Conservation (phyloP, 768 basidiomycete species). For the Suillus sp. region DNA sequence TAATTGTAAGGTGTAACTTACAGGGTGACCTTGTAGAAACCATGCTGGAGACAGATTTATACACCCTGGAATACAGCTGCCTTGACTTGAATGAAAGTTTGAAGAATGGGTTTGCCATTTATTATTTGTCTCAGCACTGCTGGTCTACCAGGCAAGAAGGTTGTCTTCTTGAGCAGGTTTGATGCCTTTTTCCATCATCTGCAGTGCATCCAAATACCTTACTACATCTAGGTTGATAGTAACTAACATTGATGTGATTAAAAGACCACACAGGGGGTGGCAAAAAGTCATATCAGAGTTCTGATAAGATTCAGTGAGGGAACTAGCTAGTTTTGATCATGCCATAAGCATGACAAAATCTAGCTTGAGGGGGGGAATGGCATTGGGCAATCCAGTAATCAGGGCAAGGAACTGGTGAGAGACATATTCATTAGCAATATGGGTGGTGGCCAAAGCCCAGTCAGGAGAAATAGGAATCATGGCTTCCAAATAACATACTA, state of each 20-base stretch:
- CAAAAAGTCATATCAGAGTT: background rate
- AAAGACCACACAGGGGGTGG: too few relatives aligned
- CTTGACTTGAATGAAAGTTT: too few relatives aligned
- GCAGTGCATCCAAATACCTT: background rate
- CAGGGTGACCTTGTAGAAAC: background rate
- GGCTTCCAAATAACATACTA: too few relatives aligned
- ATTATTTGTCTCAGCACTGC: background rate
- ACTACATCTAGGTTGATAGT: background rate
- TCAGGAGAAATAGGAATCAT: background rate
- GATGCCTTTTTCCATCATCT: background rate
- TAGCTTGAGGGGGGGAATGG: background rate
- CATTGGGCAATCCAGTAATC: fast-evolving
- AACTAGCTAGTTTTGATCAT: background rate
- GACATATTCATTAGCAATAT: background rate
- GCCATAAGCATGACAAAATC: background rate
- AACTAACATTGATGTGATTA: background rate
- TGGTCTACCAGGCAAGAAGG: background rate
- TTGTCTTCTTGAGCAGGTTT: background rate
- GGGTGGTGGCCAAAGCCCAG: slow-evolving; percentile 1
- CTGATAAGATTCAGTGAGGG: background rate
- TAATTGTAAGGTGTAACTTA: background rate
- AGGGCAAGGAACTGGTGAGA: background rate
- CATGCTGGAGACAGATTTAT: too few relatives aligned
- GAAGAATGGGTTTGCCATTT: too few relatives aligned
- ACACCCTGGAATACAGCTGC: too few relatives aligned